A percentile compares a stretch with the other conserved stretches of the same genome.
phyloP scores from a whole-genome alignment of 2,329 filamentous ascomycete species.

The Penicillium polonicum region DNA sequence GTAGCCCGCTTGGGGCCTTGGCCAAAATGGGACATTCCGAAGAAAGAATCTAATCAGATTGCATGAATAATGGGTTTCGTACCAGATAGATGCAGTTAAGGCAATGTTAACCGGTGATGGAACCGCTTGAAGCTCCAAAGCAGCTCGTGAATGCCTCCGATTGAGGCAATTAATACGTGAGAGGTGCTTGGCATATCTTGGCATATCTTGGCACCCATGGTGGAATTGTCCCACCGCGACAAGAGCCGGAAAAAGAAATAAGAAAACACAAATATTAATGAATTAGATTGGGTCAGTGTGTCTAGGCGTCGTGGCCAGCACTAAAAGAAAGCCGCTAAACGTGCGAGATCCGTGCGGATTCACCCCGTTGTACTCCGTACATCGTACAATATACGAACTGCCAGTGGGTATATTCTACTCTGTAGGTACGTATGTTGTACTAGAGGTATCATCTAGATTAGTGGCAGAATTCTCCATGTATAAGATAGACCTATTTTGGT shows the following conservation, averaged over 20 bases:
- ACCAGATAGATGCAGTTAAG: background rate
- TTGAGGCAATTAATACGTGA: background rate
- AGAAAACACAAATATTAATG: background rate
- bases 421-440: too few relatives aligned
- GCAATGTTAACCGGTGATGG: background rate
- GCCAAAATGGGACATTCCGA: background rate
- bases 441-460: too few relatives aligned
- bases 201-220: conserved; percentile 2
- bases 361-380: background rate
- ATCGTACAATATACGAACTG: background rate
- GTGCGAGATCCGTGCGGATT: background rate
- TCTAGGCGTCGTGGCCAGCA: background rate
- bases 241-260: background rate
- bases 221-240: background rate
- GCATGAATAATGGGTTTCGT: background rate
- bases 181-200: conserved; percentile 4
- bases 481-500: background rate
- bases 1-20: background rate
- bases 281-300: background rate
- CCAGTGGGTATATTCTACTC: background rate
- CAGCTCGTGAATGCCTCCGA: background rate
- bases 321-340: background rate
- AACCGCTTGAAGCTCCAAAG: conserved; percentile 1
- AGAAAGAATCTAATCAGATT: conserved; percentile 14
- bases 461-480: background rate